A percentile compares a stretch with the other conserved stretches of the same genome.
Evolutionary conservation across 2,329 filamentous ascomycete genomes (phyloP).

Genomic region (Epichloe baconii): DNA sequence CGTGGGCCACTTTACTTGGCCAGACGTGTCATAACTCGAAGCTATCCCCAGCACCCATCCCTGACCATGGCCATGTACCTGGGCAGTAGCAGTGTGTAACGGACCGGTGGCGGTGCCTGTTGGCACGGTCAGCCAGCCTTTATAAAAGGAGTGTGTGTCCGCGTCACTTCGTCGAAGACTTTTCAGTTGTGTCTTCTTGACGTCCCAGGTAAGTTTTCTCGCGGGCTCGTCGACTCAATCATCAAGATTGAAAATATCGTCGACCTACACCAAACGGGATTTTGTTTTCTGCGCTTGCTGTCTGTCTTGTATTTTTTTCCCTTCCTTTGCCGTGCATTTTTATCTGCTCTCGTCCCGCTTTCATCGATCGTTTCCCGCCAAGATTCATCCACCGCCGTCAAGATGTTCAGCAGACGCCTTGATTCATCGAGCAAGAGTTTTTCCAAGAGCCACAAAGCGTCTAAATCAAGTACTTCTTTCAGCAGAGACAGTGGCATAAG

Average conservation of each 20-base stretch:
- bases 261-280: background rate
- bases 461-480: slow-evolving; percentile 41
- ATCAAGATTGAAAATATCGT: background rate
- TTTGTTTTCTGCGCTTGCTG: background rate
- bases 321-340: background rate
- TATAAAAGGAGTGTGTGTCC: slow-evolving; percentile 1
- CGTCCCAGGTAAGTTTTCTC: slow-evolving; percentile 1
- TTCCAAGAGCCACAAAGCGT: slow-evolving; percentile 36
- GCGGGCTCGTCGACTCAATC: background rate
- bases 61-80: background rate
- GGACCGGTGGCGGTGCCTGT: background rate
- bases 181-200: background rate
- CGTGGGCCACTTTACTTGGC: background rate
- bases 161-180: background rate
- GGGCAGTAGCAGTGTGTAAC: background rate
- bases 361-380: background rate
- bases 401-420: slow-evolving; percentile 36
- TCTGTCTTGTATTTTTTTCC: background rate
- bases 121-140: background rate
- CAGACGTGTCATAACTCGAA: slow-evolving; percentile 7
- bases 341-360: background rate
- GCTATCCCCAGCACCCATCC: slow-evolving; percentile 2
- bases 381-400: slow-evolving; percentile 4
- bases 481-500: slow-evolving; percentile 40
- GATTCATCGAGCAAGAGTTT: slow-evolving; percentile 37